Conservation (phyloP, 345 rosid species). For the Lepidium aucheri region DNA sequence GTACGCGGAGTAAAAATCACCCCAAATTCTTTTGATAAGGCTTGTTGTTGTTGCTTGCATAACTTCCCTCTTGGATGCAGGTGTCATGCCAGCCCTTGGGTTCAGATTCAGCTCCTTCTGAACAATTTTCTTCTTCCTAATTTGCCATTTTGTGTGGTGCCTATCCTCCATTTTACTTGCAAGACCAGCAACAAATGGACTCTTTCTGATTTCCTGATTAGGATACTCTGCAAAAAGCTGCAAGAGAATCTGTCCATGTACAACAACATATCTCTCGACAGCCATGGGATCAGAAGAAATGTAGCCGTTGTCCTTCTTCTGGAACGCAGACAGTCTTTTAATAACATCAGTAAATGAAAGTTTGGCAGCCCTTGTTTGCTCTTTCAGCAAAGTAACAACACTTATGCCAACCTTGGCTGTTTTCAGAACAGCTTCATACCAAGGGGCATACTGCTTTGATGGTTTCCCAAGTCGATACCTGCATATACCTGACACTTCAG, state of each 20-base stretch:
- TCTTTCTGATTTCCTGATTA: slow-evolving; percentile 35
- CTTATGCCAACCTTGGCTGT: slow-evolving; percentile 60
- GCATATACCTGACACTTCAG: slow-evolving; percentile 9
- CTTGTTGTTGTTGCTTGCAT: slow-evolving; percentile 87
- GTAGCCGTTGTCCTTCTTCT: slow-evolving; percentile 40
- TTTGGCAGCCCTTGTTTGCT: slow-evolving; percentile 47
- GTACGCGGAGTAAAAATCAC: slow-evolving; percentile 62
- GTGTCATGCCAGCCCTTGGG: slow-evolving; percentile 53
- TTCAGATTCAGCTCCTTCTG: slow-evolving; percentile 43
- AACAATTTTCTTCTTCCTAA: slow-evolving; percentile 49
- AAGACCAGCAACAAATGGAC: slow-evolving; percentile 56
- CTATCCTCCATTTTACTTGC: slow-evolving; percentile 58
- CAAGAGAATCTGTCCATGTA: slow-evolving; percentile 69
- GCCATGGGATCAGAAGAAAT: slow-evolving; percentile 53
- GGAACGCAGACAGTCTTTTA: slow-evolving; percentile 41
- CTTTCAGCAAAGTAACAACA: slow-evolving; percentile 50
- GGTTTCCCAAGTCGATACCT: slow-evolving; percentile 94
- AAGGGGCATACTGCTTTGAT: slow-evolving; percentile 67
- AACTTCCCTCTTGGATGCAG: slow-evolving; percentile 47
- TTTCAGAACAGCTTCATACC: slow-evolving; percentile 65
- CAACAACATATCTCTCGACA: slow-evolving; percentile 67
- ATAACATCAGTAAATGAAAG: slow-evolving; percentile 57
- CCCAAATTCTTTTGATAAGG: slow-evolving; percentile 79
- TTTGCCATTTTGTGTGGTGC: slow-evolving; percentile 74
- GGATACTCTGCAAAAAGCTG: slow-evolving; percentile 69